These are phyloP conservation scores for Corylus avellana DNA, from an alignment of 306 rosid genomes.

Conservation along the genomic window DNA sequence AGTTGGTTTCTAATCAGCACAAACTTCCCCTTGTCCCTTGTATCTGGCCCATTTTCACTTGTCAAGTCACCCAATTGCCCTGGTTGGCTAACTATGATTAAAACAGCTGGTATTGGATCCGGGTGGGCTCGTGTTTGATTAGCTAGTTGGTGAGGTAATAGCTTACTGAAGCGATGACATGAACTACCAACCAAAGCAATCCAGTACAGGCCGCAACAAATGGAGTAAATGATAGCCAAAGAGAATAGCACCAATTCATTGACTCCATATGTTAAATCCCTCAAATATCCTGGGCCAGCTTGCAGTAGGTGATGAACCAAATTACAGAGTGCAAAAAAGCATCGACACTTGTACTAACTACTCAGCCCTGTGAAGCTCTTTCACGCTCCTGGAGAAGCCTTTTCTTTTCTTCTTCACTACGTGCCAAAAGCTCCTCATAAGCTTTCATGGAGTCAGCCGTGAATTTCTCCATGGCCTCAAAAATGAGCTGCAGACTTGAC, in stretches of 20 bases:
- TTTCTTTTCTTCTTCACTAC: conserved; percentile 56
- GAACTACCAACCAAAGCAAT: conserved; percentile 12
- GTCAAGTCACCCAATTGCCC: not conserved
- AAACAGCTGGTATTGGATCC: conserved; percentile 7
- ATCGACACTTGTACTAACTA: not conserved
- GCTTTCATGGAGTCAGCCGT: conserved; percentile 62
- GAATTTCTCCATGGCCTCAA: conserved; percentile 97
- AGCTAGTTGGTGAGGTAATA: no score
- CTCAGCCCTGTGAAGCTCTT: conserved; percentile 36
- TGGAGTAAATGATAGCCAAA: not conserved
- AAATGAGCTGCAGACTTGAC: conserved; percentile 80
- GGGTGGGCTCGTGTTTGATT: not conserved
- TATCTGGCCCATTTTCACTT: not conserved
- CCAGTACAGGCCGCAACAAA: not conserved
- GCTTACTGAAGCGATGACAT: not conserved
- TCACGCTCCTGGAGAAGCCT: conserved; percentile 39
- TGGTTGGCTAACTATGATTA: conserved; percentile 4
- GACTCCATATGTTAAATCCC: conserved; percentile 19
- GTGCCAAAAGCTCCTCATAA: conserved; percentile 81
- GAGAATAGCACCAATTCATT: conserved; percentile 7
- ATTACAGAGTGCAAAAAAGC: conserved; percentile 18
- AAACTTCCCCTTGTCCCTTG: not conserved
- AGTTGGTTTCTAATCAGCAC: not conserved
- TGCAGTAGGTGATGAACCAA: conserved; percentile 19
- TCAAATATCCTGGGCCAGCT: conserved; percentile 18